Conservation (phyloP, 805 yeast species). For the Nakazawaea sp. region DNA sequence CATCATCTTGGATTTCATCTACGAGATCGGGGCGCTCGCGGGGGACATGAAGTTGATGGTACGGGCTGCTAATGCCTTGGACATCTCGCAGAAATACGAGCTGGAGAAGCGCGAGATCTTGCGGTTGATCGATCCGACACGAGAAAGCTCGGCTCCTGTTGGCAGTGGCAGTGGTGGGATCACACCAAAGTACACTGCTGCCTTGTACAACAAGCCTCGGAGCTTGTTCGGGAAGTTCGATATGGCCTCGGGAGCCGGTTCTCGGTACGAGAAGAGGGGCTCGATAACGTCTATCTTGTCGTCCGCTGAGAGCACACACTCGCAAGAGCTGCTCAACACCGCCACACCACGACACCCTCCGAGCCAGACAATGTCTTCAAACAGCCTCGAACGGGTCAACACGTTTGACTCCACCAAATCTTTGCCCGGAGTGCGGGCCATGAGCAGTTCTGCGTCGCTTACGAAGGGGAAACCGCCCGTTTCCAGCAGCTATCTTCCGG, state of each 20-base stretch:
- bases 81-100: slow-evolving; percentile 35
- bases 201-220: background rate
- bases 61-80: slow-evolving; percentile 46
- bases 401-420: slow-evolving; percentile 6
- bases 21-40: slow-evolving; percentile 53
- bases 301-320: slow-evolving; percentile 2
- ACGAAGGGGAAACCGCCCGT: background rate
- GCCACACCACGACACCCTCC: background rate
- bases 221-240: slow-evolving; percentile 7
- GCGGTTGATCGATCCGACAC: background rate
- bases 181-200: background rate
- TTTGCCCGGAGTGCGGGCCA: too few species aligned
- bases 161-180: background rate
- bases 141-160: background rate
- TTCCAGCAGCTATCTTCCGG: slow-evolving; percentile 1
- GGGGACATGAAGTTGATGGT: slow-evolving; percentile 60
- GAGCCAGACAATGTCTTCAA: background rate
- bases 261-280: slow-evolving; percentile 7
- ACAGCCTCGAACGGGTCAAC: background rate
- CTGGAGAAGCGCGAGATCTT: slow-evolving; percentile 20
- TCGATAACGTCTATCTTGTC: slow-evolving; percentile 7
- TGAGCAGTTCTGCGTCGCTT: too few species aligned
- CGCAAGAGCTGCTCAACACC: background rate
- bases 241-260: background rate
- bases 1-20: slow-evolving; percentile 48